Conservation (phyloP, 2,329 filamentous ascomycete genomes). For the Dactylellina leptospora region DNA sequence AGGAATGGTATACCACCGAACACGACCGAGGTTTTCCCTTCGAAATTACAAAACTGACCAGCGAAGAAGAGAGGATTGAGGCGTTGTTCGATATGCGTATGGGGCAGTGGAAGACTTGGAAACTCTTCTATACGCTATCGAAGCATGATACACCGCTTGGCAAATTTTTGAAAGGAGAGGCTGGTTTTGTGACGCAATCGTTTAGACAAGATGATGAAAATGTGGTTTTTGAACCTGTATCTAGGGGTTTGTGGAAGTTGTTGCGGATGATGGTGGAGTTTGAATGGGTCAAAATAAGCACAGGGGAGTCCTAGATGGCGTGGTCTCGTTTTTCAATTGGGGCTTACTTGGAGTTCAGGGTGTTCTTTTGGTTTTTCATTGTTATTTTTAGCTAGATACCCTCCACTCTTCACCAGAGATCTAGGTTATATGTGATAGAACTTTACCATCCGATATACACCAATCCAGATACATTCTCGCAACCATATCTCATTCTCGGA, state of each 20-base stretch:
- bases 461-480: too few relatives aligned
- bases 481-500: too few relatives aligned
- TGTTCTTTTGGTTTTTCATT: too few relatives aligned
- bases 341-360: too few relatives aligned
- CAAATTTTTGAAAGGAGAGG: background rate
- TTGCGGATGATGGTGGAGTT: conserved; percentile 14
- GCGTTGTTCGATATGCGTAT: background rate
- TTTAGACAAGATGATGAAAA: background rate
- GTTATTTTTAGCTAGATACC: too few relatives aligned
- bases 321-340: too few relatives aligned
- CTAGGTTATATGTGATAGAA: too few relatives aligned
- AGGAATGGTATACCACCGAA: background rate
- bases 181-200: background rate
- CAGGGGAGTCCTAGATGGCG: too few relatives aligned
- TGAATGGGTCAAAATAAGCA: conserved; percentile 4
- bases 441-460: too few relatives aligned
- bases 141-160: background rate
- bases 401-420: too few relatives aligned
- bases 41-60: background rate
- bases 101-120: conserved; percentile 14
- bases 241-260: conserved; percentile 5
- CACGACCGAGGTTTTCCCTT: too few relatives aligned
- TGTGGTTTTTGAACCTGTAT: background rate
- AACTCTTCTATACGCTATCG: conserved; percentile 1
- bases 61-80: background rate